Evolutionary conservation across 495 filamentous ascomycete genomes (phyloP).

Genomic region (Pseudevernia furfuracea): DNA sequence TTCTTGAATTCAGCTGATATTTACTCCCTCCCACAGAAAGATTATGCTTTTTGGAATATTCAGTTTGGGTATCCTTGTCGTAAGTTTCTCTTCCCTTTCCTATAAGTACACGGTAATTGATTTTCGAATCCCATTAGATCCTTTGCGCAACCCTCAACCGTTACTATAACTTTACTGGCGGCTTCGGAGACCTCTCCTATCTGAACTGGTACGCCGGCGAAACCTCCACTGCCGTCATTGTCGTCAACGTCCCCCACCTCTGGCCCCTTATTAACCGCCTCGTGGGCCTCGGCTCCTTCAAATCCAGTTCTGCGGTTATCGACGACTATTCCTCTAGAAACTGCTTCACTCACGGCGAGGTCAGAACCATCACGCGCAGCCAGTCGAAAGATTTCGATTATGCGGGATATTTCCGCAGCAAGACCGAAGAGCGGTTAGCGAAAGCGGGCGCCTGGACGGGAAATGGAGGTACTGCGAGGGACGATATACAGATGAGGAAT

Average conservation of each 20-base stretch:
- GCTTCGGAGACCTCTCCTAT: conserved; percentile 46
- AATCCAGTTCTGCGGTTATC: conserved; percentile 19
- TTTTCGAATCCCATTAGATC: conserved; percentile 30
- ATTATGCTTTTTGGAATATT: conserved; percentile 42
- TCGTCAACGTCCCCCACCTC: conserved; percentile 55
- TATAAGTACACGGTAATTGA: no score
- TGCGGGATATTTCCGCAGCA: conserved; percentile 20
- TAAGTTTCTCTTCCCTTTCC: neutral
- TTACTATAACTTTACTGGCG: conserved; percentile 54
- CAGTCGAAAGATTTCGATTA: conserved; percentile 1
- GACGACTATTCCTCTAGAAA: conserved; percentile 8
- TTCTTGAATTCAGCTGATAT: conserved; percentile 1
- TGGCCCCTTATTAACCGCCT: conserved; percentile 50
- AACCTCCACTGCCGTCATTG: conserved; percentile 53
- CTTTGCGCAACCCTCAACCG: conserved; percentile 55
- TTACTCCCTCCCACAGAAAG: conserved; percentile 37
- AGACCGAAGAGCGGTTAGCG: conserved; percentile 24
- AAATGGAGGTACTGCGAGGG: neutral
- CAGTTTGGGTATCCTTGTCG: conserved; percentile 52
- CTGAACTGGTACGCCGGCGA: conserved; percentile 63
- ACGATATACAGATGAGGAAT: neutral
- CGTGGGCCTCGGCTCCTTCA: conserved; percentile 43
- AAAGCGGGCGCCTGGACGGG: conserved; percentile 12
- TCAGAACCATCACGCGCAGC: conserved; percentile 2
- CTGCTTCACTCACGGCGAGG: neutral